Evolutionary conservation across 2,329 filamentous ascomycete species (phyloP), one percentile per base, ranked within the genome.

Genomic region (Alternaria triticimaculans): DNA sequence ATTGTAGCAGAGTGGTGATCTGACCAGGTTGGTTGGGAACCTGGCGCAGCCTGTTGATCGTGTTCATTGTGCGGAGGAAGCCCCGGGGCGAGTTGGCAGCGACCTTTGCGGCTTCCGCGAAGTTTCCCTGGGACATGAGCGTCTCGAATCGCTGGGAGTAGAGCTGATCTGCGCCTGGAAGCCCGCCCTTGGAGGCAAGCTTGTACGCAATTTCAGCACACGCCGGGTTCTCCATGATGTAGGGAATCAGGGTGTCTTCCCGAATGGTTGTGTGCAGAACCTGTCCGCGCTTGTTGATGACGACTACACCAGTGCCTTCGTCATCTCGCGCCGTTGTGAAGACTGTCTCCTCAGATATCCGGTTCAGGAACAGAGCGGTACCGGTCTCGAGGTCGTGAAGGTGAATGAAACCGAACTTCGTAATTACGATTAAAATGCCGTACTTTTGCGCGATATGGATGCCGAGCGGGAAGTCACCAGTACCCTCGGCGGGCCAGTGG

Each of bases 341-440:
- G 80, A 99, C 98, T 25, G 96, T 99, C 80, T 99, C 96, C 85
- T 94, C 97, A 33, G 96, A 99, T 76, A 99, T 99, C 74, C 96
- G 92, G 87, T 99, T 99, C 94, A 99, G 96, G 88, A 97, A 99
- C 79, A 99, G 96, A 80, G 93, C 96, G 12, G 92, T 92, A 62
- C 93, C 96, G 8, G 92, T 96, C 85, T 99, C 96, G 61, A 99
- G 89, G 77, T 99, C 96, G 83, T 99, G 98, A 23, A 99, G 88
- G 82, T 99, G 96, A 75, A 99, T 98, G 83, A 98, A 99, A 57
- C 96, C 96, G 77, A 97, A 99, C 82, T 99, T 99, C 61, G 96
- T 99, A 67, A 99, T 93, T 76, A 99, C 89, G 82, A 97, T 97
- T 76, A 99, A 91, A 78, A 99, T 90, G 76, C 94, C 95, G 82